Evolutionary conservation across 1,139 yeast species (phyloP).

Genomic region (Pichia cactophila): DNA sequence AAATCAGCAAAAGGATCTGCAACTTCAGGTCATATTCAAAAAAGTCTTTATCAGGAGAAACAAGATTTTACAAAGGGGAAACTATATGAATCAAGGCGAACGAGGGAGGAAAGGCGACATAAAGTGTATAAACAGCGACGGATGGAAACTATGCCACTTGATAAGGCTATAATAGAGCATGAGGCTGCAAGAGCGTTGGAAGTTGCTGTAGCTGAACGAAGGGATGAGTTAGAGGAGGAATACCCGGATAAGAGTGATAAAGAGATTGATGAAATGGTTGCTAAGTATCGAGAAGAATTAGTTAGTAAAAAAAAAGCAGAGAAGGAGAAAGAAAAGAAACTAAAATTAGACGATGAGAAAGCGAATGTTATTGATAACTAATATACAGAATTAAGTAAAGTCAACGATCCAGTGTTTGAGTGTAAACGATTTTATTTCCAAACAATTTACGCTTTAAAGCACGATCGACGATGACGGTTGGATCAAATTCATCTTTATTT

Average conservation of each 20-base stretch:
- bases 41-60: conserved; percentile 25
- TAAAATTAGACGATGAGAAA: no score
- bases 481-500: neutral
- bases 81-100: conserved; percentile 31
- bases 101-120: conserved; percentile 16
- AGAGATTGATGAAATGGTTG: conserved; percentile 17
- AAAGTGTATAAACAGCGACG: conserved; percentile 19
- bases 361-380: no score
- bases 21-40: conserved; percentile 63
- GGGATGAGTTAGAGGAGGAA: conserved; percentile 49
- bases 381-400: neutral
- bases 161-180: conserved; percentile 38
- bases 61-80: conserved; percentile 27
- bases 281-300: conserved; percentile 9
- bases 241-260: conserved; percentile 15
- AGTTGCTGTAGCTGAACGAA: conserved; percentile 45
- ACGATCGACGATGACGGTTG: conserved; percentile 5
- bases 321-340: neutral
- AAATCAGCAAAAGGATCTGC: conserved; percentile 64
- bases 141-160: conserved; percentile 24
- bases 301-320: neutral
- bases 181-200: conserved; percentile 44
- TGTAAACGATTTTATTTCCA: conserved; percentile 15
- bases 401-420: conserved; percentile 6
- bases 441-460: conserved; percentile 13